Evolutionary conservation across 2,329 filamentous ascomycete species (phyloP).

Genomic region (Pyrenophora graminea): DNA sequence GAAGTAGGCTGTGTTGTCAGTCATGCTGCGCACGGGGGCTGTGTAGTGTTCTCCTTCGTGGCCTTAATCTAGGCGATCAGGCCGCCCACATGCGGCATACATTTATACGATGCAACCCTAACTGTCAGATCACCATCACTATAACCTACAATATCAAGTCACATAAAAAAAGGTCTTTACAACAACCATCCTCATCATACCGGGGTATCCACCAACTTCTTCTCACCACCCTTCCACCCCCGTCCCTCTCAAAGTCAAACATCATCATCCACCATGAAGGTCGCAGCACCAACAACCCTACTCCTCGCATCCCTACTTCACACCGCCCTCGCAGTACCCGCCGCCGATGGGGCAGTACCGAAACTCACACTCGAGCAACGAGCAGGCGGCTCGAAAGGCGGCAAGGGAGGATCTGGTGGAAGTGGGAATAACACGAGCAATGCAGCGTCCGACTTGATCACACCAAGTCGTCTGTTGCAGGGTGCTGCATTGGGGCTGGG

Average conservation of each 20-base stretch:
- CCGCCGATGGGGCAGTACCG: conserved; percentile 10
- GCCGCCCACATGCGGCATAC: not conserved
- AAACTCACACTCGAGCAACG: conserved; percentile 28
- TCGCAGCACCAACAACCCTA: conserved; percentile 26
- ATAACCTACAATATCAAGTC: too few species aligned
- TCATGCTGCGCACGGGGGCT: conserved; percentile 15
- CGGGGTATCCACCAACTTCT: too few species aligned
- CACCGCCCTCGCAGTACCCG: conserved; percentile 25
- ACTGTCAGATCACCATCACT: too few species aligned
- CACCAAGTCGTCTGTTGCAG: conserved; percentile 30
- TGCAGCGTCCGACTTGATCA: conserved; percentile 25
- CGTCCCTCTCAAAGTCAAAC: not conserved
- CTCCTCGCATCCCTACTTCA: conserved; percentile 27
- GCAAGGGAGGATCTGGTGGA: conserved; percentile 6
- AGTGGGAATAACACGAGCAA: conserved; percentile 17
- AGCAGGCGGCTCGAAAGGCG: conserved; percentile 10
- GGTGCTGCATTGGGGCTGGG: conserved; percentile 34
- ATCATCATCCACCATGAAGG: conserved; percentile 28
- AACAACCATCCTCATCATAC: not conserved
- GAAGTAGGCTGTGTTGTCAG: conserved; percentile 24
- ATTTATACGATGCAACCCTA: not conserved
- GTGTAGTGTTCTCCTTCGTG: not conserved
- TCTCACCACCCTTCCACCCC: too few species aligned
- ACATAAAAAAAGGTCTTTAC: too few species aligned
- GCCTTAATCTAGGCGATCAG: not conserved